phyloP scores from a whole-genome alignment of 179 eudicot species.

The Monotropa hypopitys region DNA sequence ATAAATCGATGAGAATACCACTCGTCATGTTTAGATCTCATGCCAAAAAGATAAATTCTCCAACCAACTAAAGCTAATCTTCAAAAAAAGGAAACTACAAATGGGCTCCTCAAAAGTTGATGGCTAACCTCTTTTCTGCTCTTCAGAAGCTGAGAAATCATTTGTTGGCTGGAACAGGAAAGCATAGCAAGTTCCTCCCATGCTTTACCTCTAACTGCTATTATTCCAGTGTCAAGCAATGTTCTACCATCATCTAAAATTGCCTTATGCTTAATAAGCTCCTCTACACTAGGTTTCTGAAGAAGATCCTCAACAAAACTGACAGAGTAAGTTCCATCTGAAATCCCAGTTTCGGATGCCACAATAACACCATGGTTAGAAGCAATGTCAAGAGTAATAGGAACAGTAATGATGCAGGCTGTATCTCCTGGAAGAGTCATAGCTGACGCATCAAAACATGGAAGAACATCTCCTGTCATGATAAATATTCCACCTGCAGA shows the following conservation, averaged over 20 bases:
- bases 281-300: constrained; percentile 80
- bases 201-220: constrained; percentile 89
- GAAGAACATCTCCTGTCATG: constrained; percentile 99
- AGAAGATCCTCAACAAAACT: constrained; percentile 70
- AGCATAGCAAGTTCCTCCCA: constrained; percentile 80
- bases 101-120: not conserved
- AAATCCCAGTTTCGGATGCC: constrained; percentile 44
- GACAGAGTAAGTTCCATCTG: constrained; percentile 27
- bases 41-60: not conserved
- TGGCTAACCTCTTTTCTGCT: constrained; percentile 77
- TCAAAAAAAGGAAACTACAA: not conserved
- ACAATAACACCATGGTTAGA: constrained; percentile 92
- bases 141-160: constrained; percentile 60
- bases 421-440: constrained; percentile 81
- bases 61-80: not conserved
- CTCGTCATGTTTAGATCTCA: not conserved
- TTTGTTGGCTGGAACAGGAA: constrained; percentile 54
- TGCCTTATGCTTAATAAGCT: constrained; percentile 63
- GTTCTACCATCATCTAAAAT: constrained; percentile 90
- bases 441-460: constrained; percentile 91
- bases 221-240: constrained; percentile 93
- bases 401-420: constrained; percentile 93
- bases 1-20: not conserved
- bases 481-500: constrained; percentile 80
- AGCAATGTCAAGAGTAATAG: constrained; percentile 92